Evolutionary conservation across 306 rosid species (phyloP).

Genomic region (Luffa acutangula): DNA sequence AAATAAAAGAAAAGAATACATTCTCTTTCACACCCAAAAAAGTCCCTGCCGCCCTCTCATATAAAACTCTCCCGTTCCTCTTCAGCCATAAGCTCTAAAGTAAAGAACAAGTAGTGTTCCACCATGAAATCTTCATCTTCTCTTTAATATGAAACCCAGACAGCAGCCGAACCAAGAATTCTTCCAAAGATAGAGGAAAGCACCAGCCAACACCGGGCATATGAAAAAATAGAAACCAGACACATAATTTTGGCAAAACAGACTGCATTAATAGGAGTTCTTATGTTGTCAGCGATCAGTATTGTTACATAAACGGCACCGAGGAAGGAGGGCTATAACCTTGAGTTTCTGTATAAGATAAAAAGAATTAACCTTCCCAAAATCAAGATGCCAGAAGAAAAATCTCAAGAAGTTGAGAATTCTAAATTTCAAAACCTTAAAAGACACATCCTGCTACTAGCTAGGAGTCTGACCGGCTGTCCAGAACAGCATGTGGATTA

Average conservation of each 20-base stretch:
- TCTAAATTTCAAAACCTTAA: slow-evolving; percentile 14
- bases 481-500: background rate
- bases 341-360: slow-evolving; percentile 2
- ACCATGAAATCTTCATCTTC: slow-evolving; percentile 3
- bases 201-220: background rate
- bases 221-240: background rate
- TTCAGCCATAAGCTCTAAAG: background rate
- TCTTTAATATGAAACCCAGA: background rate
- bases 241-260: background rate
- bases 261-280: background rate
- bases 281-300: background rate
- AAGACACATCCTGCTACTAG: slow-evolving; percentile 6
- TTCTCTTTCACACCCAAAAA: slow-evolving; percentile 3
- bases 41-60: background rate
- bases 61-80: background rate
- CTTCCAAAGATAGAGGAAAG: background rate
- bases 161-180: background rate
- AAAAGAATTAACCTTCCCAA: slow-evolving; percentile 5
- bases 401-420: slow-evolving; percentile 11
- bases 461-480: background rate
- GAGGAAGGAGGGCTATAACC: background rate
- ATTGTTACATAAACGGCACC: slow-evolving; percentile 1
- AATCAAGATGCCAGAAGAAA: slow-evolving; percentile 3
- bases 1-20: background rate
- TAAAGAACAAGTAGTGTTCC: background rate